Conservation (phyloP, 805 yeast genomes). For the Blastobotrys chiropterorum region DNA sequence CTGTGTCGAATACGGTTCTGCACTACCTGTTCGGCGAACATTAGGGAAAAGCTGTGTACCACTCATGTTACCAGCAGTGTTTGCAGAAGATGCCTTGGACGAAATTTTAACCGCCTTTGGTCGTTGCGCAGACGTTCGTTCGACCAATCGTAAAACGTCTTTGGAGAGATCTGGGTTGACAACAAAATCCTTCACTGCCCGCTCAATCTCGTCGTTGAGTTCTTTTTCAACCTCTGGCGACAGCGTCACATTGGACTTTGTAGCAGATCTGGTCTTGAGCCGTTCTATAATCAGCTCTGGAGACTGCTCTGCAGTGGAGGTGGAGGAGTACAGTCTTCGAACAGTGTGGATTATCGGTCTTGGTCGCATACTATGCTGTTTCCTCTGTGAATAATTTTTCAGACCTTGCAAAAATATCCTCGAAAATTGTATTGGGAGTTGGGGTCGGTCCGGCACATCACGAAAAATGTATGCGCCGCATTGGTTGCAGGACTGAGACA, state of each 20-base stretch:
- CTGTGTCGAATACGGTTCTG: conserved; percentile 65
- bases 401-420: not conserved
- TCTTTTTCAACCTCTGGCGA: conserved; percentile 27
- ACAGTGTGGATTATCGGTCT: conserved; percentile 1
- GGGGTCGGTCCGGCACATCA: not conserved
- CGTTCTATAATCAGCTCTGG: not conserved
- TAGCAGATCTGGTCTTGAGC: not conserved
- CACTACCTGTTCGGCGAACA: conserved; percentile 52
- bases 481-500: too few relatives aligned
- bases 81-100: not conserved
- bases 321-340: not conserved
- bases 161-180: conserved; percentile 22
- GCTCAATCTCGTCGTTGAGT: conserved; percentile 25
- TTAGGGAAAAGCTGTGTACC: conserved; percentile 45
- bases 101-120: not conserved
- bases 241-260: conserved; percentile 16
- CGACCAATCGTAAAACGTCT: conserved; percentile 16
- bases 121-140: conserved; percentile 16
- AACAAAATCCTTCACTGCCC: conserved; percentile 25
- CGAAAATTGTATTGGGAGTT: not conserved
- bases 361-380: not conserved
- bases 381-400: not conserved
- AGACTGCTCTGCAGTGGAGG: not conserved
- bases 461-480: too few relatives aligned
- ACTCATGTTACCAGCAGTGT: conserved; percentile 15